A percentile compares a stretch with the other conserved stretches of the same genome.
Conservation (phyloP, 2,329 filamentous ascomycete genomes). For the Talaromyces islandicus region DNA sequence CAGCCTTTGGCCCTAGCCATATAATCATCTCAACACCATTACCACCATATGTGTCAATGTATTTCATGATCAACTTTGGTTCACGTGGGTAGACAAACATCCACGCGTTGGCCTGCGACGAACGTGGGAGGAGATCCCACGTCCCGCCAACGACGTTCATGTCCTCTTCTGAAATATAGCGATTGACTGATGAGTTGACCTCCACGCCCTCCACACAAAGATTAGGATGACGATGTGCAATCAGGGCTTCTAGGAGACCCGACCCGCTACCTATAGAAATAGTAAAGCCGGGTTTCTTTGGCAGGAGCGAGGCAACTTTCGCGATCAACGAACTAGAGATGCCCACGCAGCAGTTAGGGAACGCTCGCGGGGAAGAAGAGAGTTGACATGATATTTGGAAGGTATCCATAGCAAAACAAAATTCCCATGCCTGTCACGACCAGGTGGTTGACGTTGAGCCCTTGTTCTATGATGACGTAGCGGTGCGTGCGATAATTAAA, state of each 20-base stretch:
- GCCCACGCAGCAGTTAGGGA: slow-evolving; percentile 11
- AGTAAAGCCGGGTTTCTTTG: slow-evolving; percentile 20
- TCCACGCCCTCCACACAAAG: slow-evolving; percentile 43
- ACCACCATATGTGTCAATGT: slow-evolving; percentile 28
- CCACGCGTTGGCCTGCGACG: slow-evolving; percentile 39
- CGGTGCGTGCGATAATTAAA: not conserved
- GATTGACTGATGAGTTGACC: slow-evolving; percentile 40
- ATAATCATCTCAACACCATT: slow-evolving; percentile 17
- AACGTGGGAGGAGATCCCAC: slow-evolving; percentile 38
- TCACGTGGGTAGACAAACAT: slow-evolving; percentile 51
- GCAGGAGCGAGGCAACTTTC: slow-evolving; percentile 17
- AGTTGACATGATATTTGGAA: not conserved
- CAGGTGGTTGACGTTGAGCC: not conserved
- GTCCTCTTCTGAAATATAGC: slow-evolving; percentile 37
- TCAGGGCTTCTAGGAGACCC: slow-evolving; percentile 45
- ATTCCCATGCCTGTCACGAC: not conserved
- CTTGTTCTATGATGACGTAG: not conserved
- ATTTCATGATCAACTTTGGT: slow-evolving; percentile 39
- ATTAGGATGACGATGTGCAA: slow-evolving; percentile 21
- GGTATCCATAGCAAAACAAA: not conserved
- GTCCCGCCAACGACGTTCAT: slow-evolving; percentile 41
- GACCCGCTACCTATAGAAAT: slow-evolving; percentile 47
- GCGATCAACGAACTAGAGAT: slow-evolving; percentile 20
- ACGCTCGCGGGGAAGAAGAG: not conserved
- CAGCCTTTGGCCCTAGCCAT: slow-evolving; percentile 24